Conservation (phyloP, 257 asterid genomes). For the Lavandula angustifolia region DNA sequence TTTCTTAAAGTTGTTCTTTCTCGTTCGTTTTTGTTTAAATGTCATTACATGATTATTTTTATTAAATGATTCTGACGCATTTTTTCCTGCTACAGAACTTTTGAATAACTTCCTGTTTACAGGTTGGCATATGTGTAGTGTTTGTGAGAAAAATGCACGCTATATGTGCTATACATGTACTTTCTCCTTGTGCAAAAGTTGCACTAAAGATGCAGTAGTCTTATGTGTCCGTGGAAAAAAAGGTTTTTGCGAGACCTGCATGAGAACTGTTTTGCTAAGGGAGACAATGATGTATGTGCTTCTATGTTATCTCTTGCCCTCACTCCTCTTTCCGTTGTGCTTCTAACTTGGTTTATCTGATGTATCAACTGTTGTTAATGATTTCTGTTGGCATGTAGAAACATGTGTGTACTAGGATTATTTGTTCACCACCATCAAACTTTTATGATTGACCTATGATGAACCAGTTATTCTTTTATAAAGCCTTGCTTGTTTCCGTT, state of each 20-base stretch:
- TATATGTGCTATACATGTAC: conserved; percentile 93
- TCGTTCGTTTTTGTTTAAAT: too few relatives aligned
- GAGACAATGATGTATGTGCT: conserved; percentile 56
- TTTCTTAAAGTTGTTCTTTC: too few relatives aligned
- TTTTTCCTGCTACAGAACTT: not conserved
- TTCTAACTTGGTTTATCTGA: conserved; percentile 16
- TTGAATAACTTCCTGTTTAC: conserved; percentile 38
- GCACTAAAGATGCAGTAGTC: conserved; percentile 67
- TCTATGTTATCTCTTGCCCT: conserved; percentile 33
- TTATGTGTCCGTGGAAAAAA: conserved; percentile 82
- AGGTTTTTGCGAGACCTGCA: conserved; percentile 95
- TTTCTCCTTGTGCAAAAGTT: conserved; percentile 89
- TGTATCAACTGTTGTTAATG: conserved; percentile 10
- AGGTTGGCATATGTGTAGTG: conserved; percentile 98
- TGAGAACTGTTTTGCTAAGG: conserved; percentile 64
- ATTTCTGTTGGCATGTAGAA: conserved; percentile 12
- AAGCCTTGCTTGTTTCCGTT: conserved; percentile 1
- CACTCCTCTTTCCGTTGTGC: not conserved
- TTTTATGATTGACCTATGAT: not conserved
- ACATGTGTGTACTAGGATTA: not conserved
- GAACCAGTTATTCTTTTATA: conserved; percentile 7
- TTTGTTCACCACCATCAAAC: not conserved
- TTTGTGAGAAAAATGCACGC: conserved; percentile 86
- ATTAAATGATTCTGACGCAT: too few relatives aligned
- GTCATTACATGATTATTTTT: too few relatives aligned